Conservation (phyloP, 116 monocot species). For the Phalaenopsis hybrid region DNA sequence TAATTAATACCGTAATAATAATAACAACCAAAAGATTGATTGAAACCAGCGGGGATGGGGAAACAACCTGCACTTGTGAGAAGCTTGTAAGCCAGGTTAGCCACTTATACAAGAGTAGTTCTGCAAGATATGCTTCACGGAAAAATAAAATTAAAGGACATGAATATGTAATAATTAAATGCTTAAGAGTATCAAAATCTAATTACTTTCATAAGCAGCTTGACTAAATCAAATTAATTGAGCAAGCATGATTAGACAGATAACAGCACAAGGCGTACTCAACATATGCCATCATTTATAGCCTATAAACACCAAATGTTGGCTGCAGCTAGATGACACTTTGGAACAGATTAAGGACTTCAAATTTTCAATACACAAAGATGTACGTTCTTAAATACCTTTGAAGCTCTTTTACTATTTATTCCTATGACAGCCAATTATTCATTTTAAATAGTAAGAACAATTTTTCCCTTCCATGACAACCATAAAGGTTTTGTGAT, state of each 20-base stretch:
- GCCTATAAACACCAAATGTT: not conserved
- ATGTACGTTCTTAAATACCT: not conserved
- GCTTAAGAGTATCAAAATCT: not conserved
- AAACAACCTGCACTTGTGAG: too few relatives aligned
- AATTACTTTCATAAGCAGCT: not conserved
- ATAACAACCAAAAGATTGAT: not conserved
- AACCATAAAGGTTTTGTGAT: not conserved
- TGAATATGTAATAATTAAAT: not conserved
- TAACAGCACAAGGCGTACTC: not conserved
- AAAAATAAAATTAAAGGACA: not conserved
- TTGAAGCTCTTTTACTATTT: not conserved
- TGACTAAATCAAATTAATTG: not conserved
- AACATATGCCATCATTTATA: not conserved
- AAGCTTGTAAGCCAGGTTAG: too few relatives aligned
- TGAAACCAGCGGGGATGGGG: too few relatives aligned
- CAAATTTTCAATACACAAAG: not conserved
- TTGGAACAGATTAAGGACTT: not conserved
- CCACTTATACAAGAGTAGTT: not conserved
- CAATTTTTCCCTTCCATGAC: not conserved
- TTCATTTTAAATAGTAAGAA: not conserved
- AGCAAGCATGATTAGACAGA: conserved; percentile 1
- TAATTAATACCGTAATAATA: not conserved
- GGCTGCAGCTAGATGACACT: not conserved
- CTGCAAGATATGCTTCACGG: not conserved
- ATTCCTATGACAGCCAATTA: not conserved